Conservation (phyloP, 345 rosid species). For the Rhizophora mangle region DNA sequence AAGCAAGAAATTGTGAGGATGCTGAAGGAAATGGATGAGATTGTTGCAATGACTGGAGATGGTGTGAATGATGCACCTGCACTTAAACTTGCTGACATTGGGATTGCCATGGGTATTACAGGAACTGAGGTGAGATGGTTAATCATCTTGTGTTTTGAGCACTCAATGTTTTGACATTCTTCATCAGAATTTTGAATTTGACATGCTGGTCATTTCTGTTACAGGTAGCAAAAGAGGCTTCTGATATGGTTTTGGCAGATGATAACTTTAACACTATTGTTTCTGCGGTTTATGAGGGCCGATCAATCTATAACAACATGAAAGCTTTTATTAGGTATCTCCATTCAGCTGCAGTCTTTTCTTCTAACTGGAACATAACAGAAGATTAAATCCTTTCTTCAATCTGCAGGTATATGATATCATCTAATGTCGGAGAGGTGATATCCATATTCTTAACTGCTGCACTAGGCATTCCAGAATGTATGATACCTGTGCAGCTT, state of each 20-base stretch:
- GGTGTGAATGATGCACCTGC: conserved; percentile 99
- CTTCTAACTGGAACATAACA: conserved; percentile 4
- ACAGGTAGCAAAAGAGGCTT: conserved; percentile 97
- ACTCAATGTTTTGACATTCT: not conserved
- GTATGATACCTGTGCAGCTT: conserved; percentile 93
- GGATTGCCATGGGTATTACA: conserved; percentile 95
- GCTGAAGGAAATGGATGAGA: conserved; percentile 82
- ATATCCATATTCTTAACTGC: conserved; percentile 84
- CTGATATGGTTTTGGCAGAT: conserved; percentile 94
- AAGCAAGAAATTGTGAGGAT: conserved; percentile 90
- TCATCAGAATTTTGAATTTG: not conserved
- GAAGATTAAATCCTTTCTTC: conserved; percentile 3
- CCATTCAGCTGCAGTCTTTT: not conserved
- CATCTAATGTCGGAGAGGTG: conserved; percentile 94
- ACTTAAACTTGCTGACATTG: conserved; percentile 89
- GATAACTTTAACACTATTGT: conserved; percentile 87
- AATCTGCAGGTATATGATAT: conserved; percentile 82
- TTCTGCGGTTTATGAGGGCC: conserved; percentile 85
- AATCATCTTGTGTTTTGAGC: not conserved
- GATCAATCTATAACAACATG: conserved; percentile 86
- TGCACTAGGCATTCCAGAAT: conserved; percentile 86
- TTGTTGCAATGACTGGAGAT: conserved; percentile 99
- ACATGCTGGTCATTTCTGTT: not conserved
- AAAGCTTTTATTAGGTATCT: conserved; percentile 84
- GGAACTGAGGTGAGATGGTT: conserved; percentile 73